A percentile compares a stretch with the other conserved stretches of the same genome.
Conservation (phyloP, 2,329 filamentous ascomycete genomes). For the Colletotrichum sp. region DNA sequence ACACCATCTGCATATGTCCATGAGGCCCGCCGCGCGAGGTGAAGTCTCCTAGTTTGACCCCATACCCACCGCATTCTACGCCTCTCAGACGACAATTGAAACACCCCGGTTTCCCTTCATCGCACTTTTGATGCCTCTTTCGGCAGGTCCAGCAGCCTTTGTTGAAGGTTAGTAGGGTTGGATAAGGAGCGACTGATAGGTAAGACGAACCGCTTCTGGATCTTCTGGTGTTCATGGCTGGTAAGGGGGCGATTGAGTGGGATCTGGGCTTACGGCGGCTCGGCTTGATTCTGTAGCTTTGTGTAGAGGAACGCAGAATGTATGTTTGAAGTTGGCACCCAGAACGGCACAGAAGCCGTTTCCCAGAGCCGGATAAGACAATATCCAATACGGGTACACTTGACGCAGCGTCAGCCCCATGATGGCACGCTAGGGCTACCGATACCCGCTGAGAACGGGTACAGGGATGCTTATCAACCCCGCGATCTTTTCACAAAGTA, state of each 20-base stretch:
- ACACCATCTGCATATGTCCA: background rate
- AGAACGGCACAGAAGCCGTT: background rate
- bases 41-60: background rate
- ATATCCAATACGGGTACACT: background rate
- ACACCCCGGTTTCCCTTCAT: background rate
- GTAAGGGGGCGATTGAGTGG: background rate
- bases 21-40: background rate
- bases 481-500: background rate
- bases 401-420: background rate
- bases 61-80: background rate
- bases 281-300: background rate
- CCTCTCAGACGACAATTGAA: background rate
- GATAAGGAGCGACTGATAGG: background rate
- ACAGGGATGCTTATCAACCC: background rate
- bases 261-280: background rate
- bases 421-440: background rate
- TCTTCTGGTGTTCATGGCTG: background rate
- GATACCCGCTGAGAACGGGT: background rate
- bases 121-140: background rate
- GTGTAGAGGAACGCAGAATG: background rate
- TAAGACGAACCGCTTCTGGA: background rate
- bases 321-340: background rate
- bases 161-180: background rate
- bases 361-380: background rate
- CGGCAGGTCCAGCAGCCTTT: background rate